These are phyloP conservation scores for Diaporthe caulivora DNA, from an alignment of 2,329 filamentous ascomycete genomes.

Conservation along the genomic window DNA sequence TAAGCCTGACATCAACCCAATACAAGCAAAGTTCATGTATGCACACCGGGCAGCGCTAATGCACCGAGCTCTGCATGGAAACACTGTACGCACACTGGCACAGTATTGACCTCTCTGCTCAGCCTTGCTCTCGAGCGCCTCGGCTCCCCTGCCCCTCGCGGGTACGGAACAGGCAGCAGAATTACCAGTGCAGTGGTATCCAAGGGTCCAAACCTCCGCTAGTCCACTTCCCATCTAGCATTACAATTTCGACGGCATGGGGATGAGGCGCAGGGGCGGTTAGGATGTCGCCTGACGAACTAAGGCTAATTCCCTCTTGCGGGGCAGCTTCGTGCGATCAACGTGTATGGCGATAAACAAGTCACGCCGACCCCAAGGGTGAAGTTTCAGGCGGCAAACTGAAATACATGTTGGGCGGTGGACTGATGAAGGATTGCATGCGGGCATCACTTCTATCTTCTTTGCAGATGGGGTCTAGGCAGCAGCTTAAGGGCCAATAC, in stretches of 20 bases:
- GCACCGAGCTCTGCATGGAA: constrained; percentile 25
- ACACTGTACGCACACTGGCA: no score
- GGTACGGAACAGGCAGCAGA: constrained; percentile 6
- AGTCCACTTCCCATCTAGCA: neutral
- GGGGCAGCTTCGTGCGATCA: constrained; percentile 20
- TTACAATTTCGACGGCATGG: neutral
- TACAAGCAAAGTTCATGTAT: neutral
- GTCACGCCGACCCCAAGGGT: neutral
- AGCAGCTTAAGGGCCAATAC: constrained; percentile 24
- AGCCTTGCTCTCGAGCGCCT: constrained; percentile 5
- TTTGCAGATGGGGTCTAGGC: neutral
- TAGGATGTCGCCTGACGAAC: constrained; percentile 4
- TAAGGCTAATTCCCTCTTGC: neutral
- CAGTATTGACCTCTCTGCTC: constrained; percentile 1
- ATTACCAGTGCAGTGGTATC: neutral
- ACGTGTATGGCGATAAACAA: neutral
- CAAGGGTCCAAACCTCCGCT: neutral
- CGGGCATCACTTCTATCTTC: neutral
- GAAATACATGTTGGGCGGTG: neutral
- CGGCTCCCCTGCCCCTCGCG: neutral
- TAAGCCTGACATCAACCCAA: constrained; percentile 16
- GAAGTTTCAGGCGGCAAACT: neutral
- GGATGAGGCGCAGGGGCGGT: neutral
- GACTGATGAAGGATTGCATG: neutral
- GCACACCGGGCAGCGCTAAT: constrained; percentile 8